A percentile compares a stretch with the other conserved stretches of the same genome.
Conservation (phyloP, 768 basidiomycete genomes). For the Hericium rajendrae region DNA sequence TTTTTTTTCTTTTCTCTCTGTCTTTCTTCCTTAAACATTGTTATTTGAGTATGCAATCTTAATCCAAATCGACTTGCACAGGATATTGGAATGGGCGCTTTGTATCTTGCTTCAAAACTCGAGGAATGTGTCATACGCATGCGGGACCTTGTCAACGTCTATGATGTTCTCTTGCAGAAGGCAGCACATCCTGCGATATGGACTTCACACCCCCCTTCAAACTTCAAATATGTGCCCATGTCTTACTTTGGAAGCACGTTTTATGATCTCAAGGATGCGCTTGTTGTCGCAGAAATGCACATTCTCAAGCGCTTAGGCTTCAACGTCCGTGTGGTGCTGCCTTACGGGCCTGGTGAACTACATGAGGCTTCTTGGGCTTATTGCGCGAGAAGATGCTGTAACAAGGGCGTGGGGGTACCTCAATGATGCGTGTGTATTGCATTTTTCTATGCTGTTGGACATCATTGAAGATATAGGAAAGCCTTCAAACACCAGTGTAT, state of each 20-base stretch:
- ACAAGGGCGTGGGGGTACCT: conserved; percentile 87
- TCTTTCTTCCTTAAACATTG: too few species aligned
- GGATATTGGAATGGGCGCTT: conserved; percentile 86
- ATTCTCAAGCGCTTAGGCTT: conserved; percentile 93
- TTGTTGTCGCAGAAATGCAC: conserved; percentile 96
- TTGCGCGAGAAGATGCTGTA: conserved; percentile 58
- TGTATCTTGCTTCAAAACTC: conserved; percentile 82
- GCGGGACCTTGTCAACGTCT: conserved; percentile 90
- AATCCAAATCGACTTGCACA: conserved; percentile 19
- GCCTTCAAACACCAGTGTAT: conserved; percentile 89
- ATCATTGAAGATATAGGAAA: conserved; percentile 22
- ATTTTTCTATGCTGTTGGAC: neutral
- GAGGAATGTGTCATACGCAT: conserved; percentile 89
- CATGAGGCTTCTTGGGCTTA: conserved; percentile 80
- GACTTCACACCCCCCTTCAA: conserved; percentile 16
- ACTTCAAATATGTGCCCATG: conserved; percentile 71
- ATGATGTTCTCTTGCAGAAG: conserved; percentile 80
- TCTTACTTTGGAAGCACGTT: conserved; percentile 83
- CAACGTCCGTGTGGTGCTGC: conserved; percentile 86
- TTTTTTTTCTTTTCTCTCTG: neutral
- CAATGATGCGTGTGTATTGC: conserved; percentile 78
- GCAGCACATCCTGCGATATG: conserved; percentile 40
- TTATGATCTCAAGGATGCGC: conserved; percentile 89
- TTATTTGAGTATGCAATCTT: neutral
- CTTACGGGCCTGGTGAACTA: conserved; percentile 93